Percentiles rank a stretch among this genome's conserved stretches.
These are phyloP conservation scores for Calonectria ilicicola DNA, from an alignment of 2,329 filamentous ascomycete species.

Conservation along the genomic window DNA sequence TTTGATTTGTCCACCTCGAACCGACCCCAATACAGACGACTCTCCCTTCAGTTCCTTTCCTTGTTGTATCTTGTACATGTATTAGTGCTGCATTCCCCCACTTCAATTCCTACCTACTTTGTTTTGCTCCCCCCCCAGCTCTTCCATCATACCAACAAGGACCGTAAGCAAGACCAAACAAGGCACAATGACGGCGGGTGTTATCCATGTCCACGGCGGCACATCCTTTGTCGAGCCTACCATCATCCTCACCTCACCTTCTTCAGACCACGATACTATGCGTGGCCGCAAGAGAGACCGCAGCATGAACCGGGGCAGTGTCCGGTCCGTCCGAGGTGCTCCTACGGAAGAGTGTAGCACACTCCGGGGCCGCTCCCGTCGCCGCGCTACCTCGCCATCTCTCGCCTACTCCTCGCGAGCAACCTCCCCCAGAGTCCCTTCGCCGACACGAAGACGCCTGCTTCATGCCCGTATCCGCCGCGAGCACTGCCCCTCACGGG, in stretches of 20 bases:
- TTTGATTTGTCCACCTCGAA: slow-evolving; percentile 15
- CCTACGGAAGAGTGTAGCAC: slow-evolving; percentile 56
- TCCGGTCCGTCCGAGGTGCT: slow-evolving; percentile 45
- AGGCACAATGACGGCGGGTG: slow-evolving; percentile 40
- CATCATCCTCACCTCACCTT: slow-evolving; percentile 33
- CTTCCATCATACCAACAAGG: not conserved
- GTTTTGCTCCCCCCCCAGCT: not conserved
- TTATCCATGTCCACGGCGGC: slow-evolving; percentile 34
- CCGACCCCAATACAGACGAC: slow-evolving; percentile 21
- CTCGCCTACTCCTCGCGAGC: slow-evolving; percentile 46
- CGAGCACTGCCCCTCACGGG: slow-evolving; percentile 58
- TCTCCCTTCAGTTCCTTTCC: slow-evolving; percentile 2
- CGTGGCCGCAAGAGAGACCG: slow-evolving; percentile 56
- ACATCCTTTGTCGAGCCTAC: slow-evolving; percentile 40
- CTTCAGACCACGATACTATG: slow-evolving; percentile 44
- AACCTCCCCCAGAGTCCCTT: slow-evolving; percentile 50
- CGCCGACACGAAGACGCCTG: slow-evolving; percentile 56
- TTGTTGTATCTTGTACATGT: slow-evolving; percentile 16
- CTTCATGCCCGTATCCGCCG: slow-evolving; percentile 56
- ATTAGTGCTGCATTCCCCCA: slow-evolving; percentile 11
- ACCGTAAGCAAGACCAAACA: slow-evolving; percentile 9
- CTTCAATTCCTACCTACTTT: slow-evolving; percentile 7
- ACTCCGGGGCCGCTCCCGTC: slow-evolving; percentile 55
- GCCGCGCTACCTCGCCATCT: slow-evolving; percentile 53
- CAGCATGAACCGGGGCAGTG: slow-evolving; percentile 49